Base-by-base conservation (phyloP, 2,329 filamentous ascomycete genomes). In the Neophaeococcomyces mojaviensis region DNA sequence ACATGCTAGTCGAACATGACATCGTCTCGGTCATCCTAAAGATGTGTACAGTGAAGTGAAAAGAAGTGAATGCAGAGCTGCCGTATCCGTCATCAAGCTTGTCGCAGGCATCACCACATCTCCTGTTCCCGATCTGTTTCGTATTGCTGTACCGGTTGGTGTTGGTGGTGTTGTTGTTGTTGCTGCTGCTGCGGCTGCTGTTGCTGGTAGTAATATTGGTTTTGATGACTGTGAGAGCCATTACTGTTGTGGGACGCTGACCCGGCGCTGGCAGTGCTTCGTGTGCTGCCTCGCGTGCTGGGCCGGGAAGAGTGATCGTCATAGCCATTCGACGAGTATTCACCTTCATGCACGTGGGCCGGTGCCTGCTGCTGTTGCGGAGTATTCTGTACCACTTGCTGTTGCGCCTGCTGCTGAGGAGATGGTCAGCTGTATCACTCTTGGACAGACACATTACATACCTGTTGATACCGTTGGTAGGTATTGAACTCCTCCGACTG, bases 241-340 rank as follows among this genome's bases (percentile, higher is more conserved):
- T 44, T 48, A 10, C 59, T 60, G 49, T 44, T 20, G 24, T 68
- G 66, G 10, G 39, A 47, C 24, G 49, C 20, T 45, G 52, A 49
- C 38, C 59, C 59, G 44, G 64, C 63, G 47, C 64, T 64, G 42
- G 68, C 64, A 49, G 66, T 61, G 48, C 61, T 59, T 20, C 64
- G 61, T 54, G 64, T 64, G 44, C 60, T 63, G 35, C 61, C 58
- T 46, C 63, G 59, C 28, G 65, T 64, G 37, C 64, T 64, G 42
- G 64, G 55, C 46, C 61, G 59, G 52, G 58, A 58, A 53, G 68
- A 66, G 50, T 70, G 65, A 35, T 64, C 59, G 39, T 72, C 69
- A 56, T 74, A 71, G 51, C 72, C 71, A 55, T 74, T 76, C 57
- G 69, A 71, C 50, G 73, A 68, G 44, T 69, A 66, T 49, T 77